phyloP scores from a whole-genome alignment of 345 rosid genomes.

The Salix koriyanagi region DNA sequence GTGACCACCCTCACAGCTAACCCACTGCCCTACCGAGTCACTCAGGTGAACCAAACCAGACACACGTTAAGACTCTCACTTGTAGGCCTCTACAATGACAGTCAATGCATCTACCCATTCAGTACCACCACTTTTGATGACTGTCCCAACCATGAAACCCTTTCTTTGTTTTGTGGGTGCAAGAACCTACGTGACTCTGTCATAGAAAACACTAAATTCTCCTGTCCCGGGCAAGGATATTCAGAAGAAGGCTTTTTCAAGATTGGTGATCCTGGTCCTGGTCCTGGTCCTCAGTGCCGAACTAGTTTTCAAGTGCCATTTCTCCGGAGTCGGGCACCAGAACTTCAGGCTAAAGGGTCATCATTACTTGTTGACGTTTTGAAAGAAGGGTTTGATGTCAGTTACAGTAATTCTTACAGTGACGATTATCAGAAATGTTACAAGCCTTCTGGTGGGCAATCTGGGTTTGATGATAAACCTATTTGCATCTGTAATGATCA shows the following conservation, averaged over 20 bases:
- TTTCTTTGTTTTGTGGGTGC: conserved; percentile 31
- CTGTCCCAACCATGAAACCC: not conserved
- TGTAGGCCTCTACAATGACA: conserved; percentile 27
- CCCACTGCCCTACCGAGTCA: conserved; percentile 24
- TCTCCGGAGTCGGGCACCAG: not conserved
- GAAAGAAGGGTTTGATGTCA: conserved; percentile 33
- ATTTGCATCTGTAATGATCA: conserved; percentile 32
- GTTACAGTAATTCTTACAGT: conserved; percentile 4
- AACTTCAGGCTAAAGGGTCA: conserved; percentile 12
- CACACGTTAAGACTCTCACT: conserved; percentile 22
- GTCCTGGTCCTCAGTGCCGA: too few relatives aligned
- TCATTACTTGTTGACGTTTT: conserved; percentile 26
- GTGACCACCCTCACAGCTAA: conserved; percentile 9
- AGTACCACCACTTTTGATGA: conserved; percentile 25
- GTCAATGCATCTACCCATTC: conserved; percentile 17
- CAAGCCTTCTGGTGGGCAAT: conserved; percentile 16
- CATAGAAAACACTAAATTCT: not conserved
- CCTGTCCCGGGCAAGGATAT: conserved; percentile 6
- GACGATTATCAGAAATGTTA: conserved; percentile 22
- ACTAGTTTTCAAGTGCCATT: conserved; percentile 20
- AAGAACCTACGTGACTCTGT: not conserved
- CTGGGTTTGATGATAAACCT: conserved; percentile 33
- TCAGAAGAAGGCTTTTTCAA: conserved; percentile 14
- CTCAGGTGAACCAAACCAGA: conserved; percentile 16
- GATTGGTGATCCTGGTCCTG: not conserved